Conservation (phyloP, 2,329 filamentous ascomycete species). For the Chaetomium sp. region DNA sequence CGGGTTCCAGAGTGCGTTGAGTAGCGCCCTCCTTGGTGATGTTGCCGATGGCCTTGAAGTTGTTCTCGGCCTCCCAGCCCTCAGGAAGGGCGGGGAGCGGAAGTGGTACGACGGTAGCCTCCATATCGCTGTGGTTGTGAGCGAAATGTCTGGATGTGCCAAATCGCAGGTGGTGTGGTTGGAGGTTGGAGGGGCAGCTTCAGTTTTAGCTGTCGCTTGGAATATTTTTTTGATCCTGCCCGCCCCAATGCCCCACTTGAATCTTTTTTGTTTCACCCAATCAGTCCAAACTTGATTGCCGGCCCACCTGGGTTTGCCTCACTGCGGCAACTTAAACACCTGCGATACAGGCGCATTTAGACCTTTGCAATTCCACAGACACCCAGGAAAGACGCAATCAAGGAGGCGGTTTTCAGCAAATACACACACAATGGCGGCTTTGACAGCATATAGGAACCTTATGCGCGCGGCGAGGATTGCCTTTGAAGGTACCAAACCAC, state of each 20-base stretch:
- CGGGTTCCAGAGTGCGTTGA: slow-evolving; percentile 89
- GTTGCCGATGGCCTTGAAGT: slow-evolving; percentile 82
- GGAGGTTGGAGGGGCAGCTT: slow-evolving; percentile 30
- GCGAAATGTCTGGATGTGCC: slow-evolving; percentile 26
- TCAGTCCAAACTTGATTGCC: background rate
- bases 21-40: slow-evolving; percentile 67
- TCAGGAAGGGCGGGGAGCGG: slow-evolving; percentile 74
- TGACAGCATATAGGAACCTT: slow-evolving; percentile 77
- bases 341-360: background rate
- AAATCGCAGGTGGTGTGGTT: background rate
- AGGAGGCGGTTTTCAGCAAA: background rate
- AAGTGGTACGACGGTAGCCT: slow-evolving; percentile 63
- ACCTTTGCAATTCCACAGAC: background rate
- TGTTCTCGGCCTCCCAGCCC: slow-evolving; percentile 85
- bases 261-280: slow-evolving; percentile 12
- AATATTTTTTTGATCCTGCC: slow-evolving; percentile 29
- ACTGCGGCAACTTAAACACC: slow-evolving; percentile 8
- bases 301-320: slow-evolving; percentile 19
- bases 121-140: slow-evolving; percentile 54
- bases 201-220: slow-evolving; percentile 21
- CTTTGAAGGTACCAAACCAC: slow-evolving; percentile 67
- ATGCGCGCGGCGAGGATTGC: slow-evolving; percentile 80
- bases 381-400: background rate
- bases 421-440: slow-evolving; percentile 61
- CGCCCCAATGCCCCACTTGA: slow-evolving; percentile 7